phyloP scores from a whole-genome alignment of 169 alveolate species.

The Plasmodium chabaudi region DNA sequence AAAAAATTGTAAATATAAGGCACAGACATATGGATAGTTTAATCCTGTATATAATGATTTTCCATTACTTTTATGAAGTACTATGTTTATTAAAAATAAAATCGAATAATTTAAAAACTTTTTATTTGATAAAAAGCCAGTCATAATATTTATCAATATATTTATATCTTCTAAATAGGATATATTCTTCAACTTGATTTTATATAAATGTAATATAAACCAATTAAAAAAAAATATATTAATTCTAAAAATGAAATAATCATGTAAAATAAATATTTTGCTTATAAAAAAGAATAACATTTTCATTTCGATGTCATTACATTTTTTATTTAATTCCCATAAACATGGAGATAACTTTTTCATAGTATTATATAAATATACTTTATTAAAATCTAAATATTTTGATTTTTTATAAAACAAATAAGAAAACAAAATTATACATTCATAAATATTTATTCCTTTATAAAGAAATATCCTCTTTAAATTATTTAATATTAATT shows the following conservation, averaged over 20 bases:
- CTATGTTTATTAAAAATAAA: conserved; percentile 34
- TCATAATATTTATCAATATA: conserved; percentile 27
- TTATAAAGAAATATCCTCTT: conserved; percentile 18
- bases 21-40: conserved; percentile 20
- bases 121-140: conserved; percentile 34
- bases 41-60: conserved; percentile 29
- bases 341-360: conserved; percentile 40
- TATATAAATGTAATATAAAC: conserved; percentile 47
- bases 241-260: conserved; percentile 42
- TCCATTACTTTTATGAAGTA: conserved; percentile 26
- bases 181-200: conserved; percentile 42
- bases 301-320: conserved; percentile 42
- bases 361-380: conserved; percentile 54
- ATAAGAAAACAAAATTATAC: conserved; percentile 32
- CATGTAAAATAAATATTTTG: conserved; percentile 26
- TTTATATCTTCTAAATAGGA: conserved; percentile 40
- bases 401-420: conserved; percentile 52
- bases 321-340: conserved; percentile 24
- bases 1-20: conserved; percentile 32
- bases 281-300: conserved; percentile 29
- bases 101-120: conserved; percentile 48
- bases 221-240: conserved; percentile 48
- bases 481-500: conserved; percentile 7
- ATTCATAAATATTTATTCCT: conserved; percentile 46
- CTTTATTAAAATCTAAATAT: conserved; percentile 46